Base-by-base conservation (phyloP, 306 rosid species). In the Biancaea sappan region DNA sequence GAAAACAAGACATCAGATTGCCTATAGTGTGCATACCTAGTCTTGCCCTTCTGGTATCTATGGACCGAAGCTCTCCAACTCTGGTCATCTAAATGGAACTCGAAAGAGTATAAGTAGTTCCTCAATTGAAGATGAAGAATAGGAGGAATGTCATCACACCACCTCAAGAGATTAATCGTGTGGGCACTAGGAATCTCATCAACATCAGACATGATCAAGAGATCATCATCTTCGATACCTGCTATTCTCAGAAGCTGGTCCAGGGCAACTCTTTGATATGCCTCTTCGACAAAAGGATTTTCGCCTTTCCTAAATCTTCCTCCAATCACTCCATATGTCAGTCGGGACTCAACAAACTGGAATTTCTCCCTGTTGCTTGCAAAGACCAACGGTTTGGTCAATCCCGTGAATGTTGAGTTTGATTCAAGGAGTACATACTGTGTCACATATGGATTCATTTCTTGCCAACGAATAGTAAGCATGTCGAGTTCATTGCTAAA, bases 111-210 rank as follows among this genome's bases (percentile, higher is more conserved):
- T 80, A 92, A 71, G 86, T 92, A 92, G 73, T 92, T 83, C 79
- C 72, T 87, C 73, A 92, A 75, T 61, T 84, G 86, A 24, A 92
- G 96, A 79, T 92, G 97, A 76, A 92, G 85, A 56, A 92, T 56
- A 14, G 88, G 82, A 0, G 97, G 97, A 13, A 79, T 80, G 34
- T 85, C 86, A 32, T 89, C 85, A 15, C 97, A 92, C 97, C 97
- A 92, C 66, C 93, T 83, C 89, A 92, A 85, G 73, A 92, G 97
- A 77, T 92, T 77, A 58, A 92, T 85, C 6, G 97, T 92, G 89
- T 92, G 97, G 54, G 88, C 93, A 29, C 96, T 92, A 1, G 97
- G 97, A 85, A 92, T 92, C 86, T 92, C 97, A 43, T 92, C 97
- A 21, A 91, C 97, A 67, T 91, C 97, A 29, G 97, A 91, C 97